These are phyloP conservation scores for Kalanchoe fedtschenkoi DNA, from an alignment of 164 flowering plant genomes.

Conservation along the genomic window DNA sequence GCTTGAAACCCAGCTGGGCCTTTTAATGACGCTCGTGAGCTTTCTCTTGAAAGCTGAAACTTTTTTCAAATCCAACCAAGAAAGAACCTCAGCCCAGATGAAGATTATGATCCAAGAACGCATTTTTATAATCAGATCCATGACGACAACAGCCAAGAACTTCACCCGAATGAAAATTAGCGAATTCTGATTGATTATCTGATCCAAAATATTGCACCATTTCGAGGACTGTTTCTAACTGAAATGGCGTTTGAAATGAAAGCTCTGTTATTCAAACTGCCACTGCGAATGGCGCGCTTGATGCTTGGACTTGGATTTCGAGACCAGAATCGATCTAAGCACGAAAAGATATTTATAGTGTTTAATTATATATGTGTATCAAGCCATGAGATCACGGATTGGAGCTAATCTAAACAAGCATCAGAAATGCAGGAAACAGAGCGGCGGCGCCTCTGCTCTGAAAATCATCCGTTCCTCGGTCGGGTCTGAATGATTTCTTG, in stretches of 20 bases:
- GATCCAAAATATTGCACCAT: background rate
- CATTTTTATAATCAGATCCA: no score
- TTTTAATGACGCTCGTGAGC: constrained; percentile 2
- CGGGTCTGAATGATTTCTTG: no score
- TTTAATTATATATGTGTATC: background rate
- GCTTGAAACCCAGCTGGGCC: no score
- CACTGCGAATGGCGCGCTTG: background rate
- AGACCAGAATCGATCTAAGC: background rate
- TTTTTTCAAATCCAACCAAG: background rate
- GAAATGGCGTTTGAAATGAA: background rate
- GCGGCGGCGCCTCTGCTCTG: no score
- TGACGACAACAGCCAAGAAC: background rate
- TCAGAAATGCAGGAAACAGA: no score
- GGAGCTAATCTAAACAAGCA: background rate
- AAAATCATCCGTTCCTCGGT: no score
- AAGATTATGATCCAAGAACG: no score
- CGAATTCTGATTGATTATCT: background rate
- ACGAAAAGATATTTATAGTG: background rate
- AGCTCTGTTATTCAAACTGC: no score
- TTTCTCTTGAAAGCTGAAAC: constrained; percentile 2
- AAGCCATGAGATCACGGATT: background rate
- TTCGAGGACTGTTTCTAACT: background rate
- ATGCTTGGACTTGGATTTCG: background rate
- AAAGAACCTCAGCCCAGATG: no score
- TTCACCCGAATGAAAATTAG: background rate